These are phyloP conservation scores for Curvularia eragrostidis DNA, from an alignment of 2,329 filamentous ascomycete genomes.

Conservation along the genomic window DNA sequence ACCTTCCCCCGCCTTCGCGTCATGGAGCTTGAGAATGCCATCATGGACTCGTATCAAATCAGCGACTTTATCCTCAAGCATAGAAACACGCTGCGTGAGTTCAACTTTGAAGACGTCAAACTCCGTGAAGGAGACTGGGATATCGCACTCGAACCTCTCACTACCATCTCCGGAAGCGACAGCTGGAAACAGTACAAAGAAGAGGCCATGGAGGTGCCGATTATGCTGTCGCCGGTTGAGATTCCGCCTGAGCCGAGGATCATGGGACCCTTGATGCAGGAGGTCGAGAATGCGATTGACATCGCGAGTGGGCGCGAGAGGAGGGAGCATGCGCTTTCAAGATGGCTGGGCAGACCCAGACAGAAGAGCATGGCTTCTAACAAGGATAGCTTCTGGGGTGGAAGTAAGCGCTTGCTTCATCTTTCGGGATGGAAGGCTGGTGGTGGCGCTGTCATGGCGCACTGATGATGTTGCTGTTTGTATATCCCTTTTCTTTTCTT, in stretches of 20 bases:
- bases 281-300: slow-evolving; percentile 39
- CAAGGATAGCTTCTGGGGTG: slow-evolving; percentile 49
- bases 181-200: slow-evolving; percentile 52
- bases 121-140: slow-evolving; percentile 79
- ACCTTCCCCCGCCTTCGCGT: slow-evolving; percentile 71
- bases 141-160: slow-evolving; percentile 77
- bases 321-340: slow-evolving; percentile 35
- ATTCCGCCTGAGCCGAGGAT: slow-evolving; percentile 38
- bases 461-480: background rate
- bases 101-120: slow-evolving; percentile 79
- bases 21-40: slow-evolving; percentile 74
- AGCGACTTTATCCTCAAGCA: slow-evolving; percentile 72
- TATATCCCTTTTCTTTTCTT: background rate
- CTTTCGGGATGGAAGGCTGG: slow-evolving; percentile 11
- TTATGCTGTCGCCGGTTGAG: slow-evolving; percentile 47
- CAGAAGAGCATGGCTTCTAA: slow-evolving; percentile 15
- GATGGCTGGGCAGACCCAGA: slow-evolving; percentile 43
- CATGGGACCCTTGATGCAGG: slow-evolving; percentile 45
- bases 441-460: slow-evolving; percentile 8
- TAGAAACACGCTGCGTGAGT: slow-evolving; percentile 72
- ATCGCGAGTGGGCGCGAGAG: slow-evolving; percentile 28
- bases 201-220: slow-evolving; percentile 52
- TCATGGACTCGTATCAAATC: slow-evolving; percentile 75
- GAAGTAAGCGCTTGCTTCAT: slow-evolving; percentile 24
- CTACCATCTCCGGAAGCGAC: slow-evolving; percentile 52